phyloP scores from a whole-genome alignment of 345 rosid species.

The Reutealis trisperma region DNA sequence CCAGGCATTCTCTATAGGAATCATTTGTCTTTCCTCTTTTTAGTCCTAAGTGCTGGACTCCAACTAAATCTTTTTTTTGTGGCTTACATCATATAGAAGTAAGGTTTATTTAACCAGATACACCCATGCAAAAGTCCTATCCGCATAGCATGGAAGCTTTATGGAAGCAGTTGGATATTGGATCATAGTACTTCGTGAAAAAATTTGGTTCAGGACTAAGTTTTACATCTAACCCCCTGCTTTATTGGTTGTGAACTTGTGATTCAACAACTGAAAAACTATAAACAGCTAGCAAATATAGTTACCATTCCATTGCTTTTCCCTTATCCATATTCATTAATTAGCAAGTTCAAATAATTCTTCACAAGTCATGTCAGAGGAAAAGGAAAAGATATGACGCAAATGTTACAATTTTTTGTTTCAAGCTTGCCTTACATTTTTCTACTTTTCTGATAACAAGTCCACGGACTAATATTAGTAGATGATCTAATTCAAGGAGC shows the following conservation, averaged over 20 bases:
- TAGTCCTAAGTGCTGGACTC: conserved; percentile 12
- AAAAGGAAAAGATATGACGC: neutral
- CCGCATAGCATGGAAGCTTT: conserved; percentile 4
- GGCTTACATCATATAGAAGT: conserved; percentile 12
- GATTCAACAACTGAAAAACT: neutral
- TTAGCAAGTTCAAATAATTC: neutral
- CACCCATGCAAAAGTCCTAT: conserved; percentile 10
- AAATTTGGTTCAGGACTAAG: neutral
- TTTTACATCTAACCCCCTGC: neutral
- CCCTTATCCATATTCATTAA: neutral
- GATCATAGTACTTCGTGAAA: neutral
- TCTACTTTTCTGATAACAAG: neutral
- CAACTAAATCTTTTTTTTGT: neutral
- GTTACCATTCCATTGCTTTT: no score
- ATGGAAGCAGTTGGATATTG: neutral
- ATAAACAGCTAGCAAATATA: neutral
- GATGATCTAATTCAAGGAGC: neutral
- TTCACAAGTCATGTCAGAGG: neutral
- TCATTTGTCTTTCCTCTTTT: conserved; percentile 10
- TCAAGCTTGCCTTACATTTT: neutral
- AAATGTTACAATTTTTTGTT: neutral
- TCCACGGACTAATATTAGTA: neutral
- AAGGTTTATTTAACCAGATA: neutral
- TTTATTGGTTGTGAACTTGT: neutral
- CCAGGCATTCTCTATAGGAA: neutral